Conservation (phyloP, 1,284 basidiomycete genomes). For the Apiotrichum mycotoxinovorans region DNA sequence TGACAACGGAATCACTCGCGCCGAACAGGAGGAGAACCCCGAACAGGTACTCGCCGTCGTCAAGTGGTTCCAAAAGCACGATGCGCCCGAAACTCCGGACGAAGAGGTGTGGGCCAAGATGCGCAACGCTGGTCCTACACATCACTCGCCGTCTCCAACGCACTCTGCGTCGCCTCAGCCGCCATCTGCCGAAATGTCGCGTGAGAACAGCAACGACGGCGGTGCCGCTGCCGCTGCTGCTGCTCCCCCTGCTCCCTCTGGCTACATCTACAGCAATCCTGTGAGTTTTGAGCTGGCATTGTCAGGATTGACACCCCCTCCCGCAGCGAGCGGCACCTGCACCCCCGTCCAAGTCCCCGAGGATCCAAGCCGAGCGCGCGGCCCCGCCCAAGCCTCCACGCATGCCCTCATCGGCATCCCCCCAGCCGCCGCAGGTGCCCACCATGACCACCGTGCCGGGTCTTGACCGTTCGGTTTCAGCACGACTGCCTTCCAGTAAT, state of each 20-base stretch:
- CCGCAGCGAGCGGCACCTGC: slow-evolving; percentile 12
- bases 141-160: slow-evolving; percentile 18
- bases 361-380: slow-evolving; percentile 18
- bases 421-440: neutral
- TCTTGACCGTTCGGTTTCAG: slow-evolving; percentile 17
- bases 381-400: slow-evolving; percentile 17
- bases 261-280: slow-evolving; percentile 11
- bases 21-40: slow-evolving; percentile 96
- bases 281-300: neutral
- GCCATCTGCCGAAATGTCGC: slow-evolving; percentile 38
- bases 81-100: slow-evolving; percentile 47
- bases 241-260: neutral
- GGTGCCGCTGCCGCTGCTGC: neutral
- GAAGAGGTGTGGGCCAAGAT: slow-evolving; percentile 76
- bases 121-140: slow-evolving; percentile 41
- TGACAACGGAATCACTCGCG: slow-evolving; percentile 90
- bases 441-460: neutral
- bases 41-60: slow-evolving; percentile 98
- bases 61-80: slow-evolving; percentile 66
- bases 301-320: neutral
- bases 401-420: slow-evolving; percentile 12
- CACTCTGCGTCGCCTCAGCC: slow-evolving; percentile 18
- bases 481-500: slow-evolving; percentile 35
- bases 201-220: slow-evolving; percentile 41
- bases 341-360: slow-evolving; percentile 6